Evolutionary conservation across 108 stramenopile genomes (phyloP), one percentile per base, ranked within the genome.

Genomic region (Nannochloropsis oceanica): DNA sequence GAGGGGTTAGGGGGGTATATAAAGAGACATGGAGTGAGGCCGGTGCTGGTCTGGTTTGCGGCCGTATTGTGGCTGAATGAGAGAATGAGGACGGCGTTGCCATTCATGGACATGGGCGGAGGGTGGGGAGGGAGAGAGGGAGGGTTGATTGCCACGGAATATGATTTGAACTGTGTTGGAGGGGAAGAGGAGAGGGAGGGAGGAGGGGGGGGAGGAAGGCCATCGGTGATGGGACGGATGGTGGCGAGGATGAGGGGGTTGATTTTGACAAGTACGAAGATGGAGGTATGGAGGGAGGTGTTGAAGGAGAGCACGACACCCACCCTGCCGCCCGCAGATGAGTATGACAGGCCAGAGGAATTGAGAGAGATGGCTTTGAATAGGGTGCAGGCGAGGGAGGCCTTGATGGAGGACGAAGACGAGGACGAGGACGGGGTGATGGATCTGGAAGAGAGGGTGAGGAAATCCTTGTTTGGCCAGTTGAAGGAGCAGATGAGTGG

Each of bases 331-430:
- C 87, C 87, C 44, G 81, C 90, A n/a, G 90, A 90, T 26, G 90
- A 90, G 84, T 90, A 90, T 50, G 90, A 90, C 83, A 86, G 90
- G 27, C 90, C 90, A 27, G 90, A 90, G 25, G 90, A 89, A 18
- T 87, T 90, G 0, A 43, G 89, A 18, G 90, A 90, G 87, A 27
- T 81, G 12, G 80, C 43, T n/a, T n/a, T n/a, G n/a, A n/a, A n/a
- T n/a, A n/a, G n/a, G n/a, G n/a, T n/a, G n/a, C n/a, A n/a, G n/a
- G n/a, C n/a, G n/a, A n/a, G n/a, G n/a, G n/a, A n/a, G n/a, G n/a
- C n/a, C n/a, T n/a, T n/a, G n/a, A 82, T 90, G 24, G 73, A 89
- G 89, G 90, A 85, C 1, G 25, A 85, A 42, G 13, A 26, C 26
- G 79, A 18, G 22, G 44, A 82, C 84, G 84, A 86, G 44, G 44